Evolutionary conservation across 176 grass and related monocot genomes (phyloP).

Genomic region (Aegilops tauschii): DNA sequence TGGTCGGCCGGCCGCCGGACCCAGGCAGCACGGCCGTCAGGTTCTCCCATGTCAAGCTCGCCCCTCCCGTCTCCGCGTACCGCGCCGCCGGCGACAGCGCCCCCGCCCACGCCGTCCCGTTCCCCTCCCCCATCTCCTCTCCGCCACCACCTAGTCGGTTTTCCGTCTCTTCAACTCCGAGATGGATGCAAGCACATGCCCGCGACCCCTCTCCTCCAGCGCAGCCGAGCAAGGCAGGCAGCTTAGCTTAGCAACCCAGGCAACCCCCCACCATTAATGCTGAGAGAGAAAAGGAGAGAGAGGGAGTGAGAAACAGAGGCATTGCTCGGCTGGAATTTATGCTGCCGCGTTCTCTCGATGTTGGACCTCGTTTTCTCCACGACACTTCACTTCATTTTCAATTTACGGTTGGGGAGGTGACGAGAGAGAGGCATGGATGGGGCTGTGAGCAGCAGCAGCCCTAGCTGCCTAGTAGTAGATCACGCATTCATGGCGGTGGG

Average conservation of each 20-base stretch:
- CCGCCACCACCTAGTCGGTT: not conserved
- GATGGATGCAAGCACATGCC: not conserved
- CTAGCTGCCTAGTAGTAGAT: not conserved
- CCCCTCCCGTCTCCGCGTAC: slow-evolving; percentile 38
- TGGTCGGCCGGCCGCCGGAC: slow-evolving; percentile 50
- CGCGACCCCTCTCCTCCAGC: not conserved
- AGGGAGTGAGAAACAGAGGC: not conserved
- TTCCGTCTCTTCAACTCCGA: not conserved
- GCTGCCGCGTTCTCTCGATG: not conserved
- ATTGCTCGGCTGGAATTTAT: slow-evolving; percentile 18
- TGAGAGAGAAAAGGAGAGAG: not conserved
- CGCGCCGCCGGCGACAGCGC: slow-evolving; percentile 44
- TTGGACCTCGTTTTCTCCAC: not conserved
- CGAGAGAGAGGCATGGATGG: not conserved
- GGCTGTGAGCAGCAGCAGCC: not conserved
- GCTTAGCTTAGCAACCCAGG: slow-evolving; percentile 20
- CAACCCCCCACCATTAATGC: slow-evolving; percentile 37
- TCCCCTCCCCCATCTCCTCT: slow-evolving; percentile 10
- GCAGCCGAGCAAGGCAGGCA: not conserved
- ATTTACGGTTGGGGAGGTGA: slow-evolving; percentile 34
- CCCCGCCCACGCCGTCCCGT: slow-evolving; percentile 28
- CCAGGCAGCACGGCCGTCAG: slow-evolving; percentile 81
- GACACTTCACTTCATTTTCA: not conserved
- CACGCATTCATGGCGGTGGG: slow-evolving; percentile 46
- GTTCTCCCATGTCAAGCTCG: slow-evolving; percentile 96